These are phyloP conservation scores for Lumnitzera littorea DNA, from an alignment of 345 rosid genomes.

Conservation along the genomic window DNA sequence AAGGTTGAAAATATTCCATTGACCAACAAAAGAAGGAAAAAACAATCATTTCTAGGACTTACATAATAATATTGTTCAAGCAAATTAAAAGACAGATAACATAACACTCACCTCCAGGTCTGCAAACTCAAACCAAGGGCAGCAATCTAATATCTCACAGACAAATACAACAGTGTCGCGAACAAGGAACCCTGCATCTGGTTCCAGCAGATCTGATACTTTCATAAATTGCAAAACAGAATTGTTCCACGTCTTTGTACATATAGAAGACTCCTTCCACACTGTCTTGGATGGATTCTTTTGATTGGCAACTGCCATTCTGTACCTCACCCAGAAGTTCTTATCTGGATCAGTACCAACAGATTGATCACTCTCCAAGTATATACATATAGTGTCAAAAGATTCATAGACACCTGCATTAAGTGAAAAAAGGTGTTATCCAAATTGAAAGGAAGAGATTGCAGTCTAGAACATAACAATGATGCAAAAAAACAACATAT, in stretches of 20 bases:
- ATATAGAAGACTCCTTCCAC: slow-evolving; percentile 99
- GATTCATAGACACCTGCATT: slow-evolving; percentile 98
- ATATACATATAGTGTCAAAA: slow-evolving; percentile 98
- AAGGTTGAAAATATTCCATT: no score
- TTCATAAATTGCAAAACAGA: slow-evolving; percentile 99
- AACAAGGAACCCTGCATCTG: slow-evolving; percentile 97
- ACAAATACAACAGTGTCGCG: slow-evolving; percentile 98
- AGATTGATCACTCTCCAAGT: slow-evolving; percentile 96
- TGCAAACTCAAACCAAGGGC: slow-evolving; percentile 95
- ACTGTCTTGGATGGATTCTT: slow-evolving; percentile 88
- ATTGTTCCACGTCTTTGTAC: slow-evolving; percentile 99
- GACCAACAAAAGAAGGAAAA: no score
- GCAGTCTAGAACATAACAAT: slow-evolving; percentile 11
- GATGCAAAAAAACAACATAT: slow-evolving; percentile 12
- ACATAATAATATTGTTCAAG: no score
- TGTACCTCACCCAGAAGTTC: slow-evolving; percentile 98
- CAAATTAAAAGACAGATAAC: no score
- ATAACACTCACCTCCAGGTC: slow-evolving; percentile 77
- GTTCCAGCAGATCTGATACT: slow-evolving; percentile 97
- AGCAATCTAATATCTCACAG: slow-evolving; percentile 95
- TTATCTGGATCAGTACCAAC: slow-evolving; percentile 87
- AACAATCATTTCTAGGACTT: no score
- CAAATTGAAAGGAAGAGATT: slow-evolving; percentile 13
- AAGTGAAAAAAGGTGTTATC: slow-evolving; percentile 18
- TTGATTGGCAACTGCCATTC: slow-evolving; percentile 96